Percentiles rank a stretch among this genome's conserved stretches.
phyloP scores from a whole-genome alignment of 1,139 yeast genomes.

The Hemisphaericaspora xylofermentans region DNA sequence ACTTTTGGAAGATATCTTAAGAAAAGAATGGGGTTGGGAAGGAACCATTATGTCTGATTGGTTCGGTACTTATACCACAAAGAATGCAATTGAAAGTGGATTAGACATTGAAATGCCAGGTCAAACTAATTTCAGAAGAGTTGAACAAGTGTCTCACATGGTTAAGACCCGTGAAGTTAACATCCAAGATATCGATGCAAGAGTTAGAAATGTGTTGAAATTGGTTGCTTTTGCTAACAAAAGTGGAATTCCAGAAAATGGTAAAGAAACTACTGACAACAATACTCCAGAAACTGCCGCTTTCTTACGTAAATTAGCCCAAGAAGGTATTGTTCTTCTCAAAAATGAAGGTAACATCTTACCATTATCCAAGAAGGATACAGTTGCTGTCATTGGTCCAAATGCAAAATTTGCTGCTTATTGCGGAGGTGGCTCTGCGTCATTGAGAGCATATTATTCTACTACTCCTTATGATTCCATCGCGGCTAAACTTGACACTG shows the following conservation, averaged over 20 bases:
- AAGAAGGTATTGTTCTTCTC: slow-evolving; percentile 52
- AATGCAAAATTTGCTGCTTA: slow-evolving; percentile 29
- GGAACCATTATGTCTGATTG: slow-evolving; percentile 64
- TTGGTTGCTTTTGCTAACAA: slow-evolving; percentile 41
- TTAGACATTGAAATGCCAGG: slow-evolving; percentile 69
- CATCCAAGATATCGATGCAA: slow-evolving; percentile 37
- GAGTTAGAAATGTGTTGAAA: slow-evolving; percentile 47
- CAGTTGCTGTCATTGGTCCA: slow-evolving; percentile 36
- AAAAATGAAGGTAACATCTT: slow-evolving; percentile 47
- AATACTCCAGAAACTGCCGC: slow-evolving; percentile 43
- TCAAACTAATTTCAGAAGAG: slow-evolving; percentile 46
- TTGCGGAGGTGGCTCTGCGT: slow-evolving; percentile 39
- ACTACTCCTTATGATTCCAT: slow-evolving; percentile 33
- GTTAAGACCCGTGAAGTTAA: slow-evolving; percentile 31
- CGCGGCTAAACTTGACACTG: slow-evolving; percentile 17
- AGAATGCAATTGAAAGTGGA: slow-evolving; percentile 50
- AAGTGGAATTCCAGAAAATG: slow-evolving; percentile 39
- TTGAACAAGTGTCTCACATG: slow-evolving; percentile 31
- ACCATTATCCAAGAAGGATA: slow-evolving; percentile 31
- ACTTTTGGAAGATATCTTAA: slow-evolving; percentile 43
- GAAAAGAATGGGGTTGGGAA: slow-evolving; percentile 36
- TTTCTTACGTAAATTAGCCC: slow-evolving; percentile 47
- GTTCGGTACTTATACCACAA: slow-evolving; percentile 55
- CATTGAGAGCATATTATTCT: slow-evolving; percentile 29
- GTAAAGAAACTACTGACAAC: slow-evolving; percentile 25